phyloP scores from a whole-genome alignment of 805 yeast genomes.

The Yarrowia porcina region DNA sequence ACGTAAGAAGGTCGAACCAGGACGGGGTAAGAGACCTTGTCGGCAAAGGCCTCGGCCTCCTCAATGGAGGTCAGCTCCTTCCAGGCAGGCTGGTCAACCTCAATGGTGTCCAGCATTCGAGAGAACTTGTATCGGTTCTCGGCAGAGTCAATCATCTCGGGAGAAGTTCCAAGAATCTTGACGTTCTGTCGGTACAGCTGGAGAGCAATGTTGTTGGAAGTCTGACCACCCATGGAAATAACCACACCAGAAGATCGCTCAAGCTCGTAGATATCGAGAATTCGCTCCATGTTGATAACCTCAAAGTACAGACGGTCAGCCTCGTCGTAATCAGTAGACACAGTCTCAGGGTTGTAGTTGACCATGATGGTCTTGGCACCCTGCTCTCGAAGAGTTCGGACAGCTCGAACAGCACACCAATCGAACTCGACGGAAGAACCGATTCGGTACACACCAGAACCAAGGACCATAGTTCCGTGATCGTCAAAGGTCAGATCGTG shows the following conservation, averaged over 20 bases:
- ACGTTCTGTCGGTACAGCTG: constrained; percentile 90
- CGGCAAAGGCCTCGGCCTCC: constrained; percentile 91
- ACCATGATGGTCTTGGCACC: constrained; percentile 92
- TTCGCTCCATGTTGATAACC: constrained; percentile 90
- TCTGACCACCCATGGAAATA: constrained; percentile 98
- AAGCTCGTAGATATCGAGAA: constrained; percentile 88
- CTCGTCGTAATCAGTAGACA: constrained; percentile 97
- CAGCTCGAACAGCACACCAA: constrained; percentile 99
- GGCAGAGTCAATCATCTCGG: constrained; percentile 97
- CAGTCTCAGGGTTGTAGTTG: constrained; percentile 98
- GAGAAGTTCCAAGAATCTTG: constrained; percentile 93
- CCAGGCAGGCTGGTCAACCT: constrained; percentile 99
- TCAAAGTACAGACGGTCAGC: constrained; percentile 96
- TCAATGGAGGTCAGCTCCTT: constrained; percentile 89
- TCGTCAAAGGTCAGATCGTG: constrained; percentile 87
- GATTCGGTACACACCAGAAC: constrained; percentile 97
- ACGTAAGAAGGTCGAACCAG: constrained; percentile 97
- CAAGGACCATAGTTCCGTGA: constrained; percentile 91
- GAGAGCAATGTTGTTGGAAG: constrained; percentile 93
- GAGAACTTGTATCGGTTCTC: constrained; percentile 98
- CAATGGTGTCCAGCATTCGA: constrained; percentile 92
- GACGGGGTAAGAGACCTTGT: constrained; percentile 88
- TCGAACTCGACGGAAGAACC: constrained; percentile 99
- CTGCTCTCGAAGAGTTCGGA: constrained; percentile 83
- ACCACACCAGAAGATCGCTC: constrained; percentile 90